phyloP scores from a whole-genome alignment of 1,284 basidiomycete genomes.

The Ceratobasidium sp. region DNA sequence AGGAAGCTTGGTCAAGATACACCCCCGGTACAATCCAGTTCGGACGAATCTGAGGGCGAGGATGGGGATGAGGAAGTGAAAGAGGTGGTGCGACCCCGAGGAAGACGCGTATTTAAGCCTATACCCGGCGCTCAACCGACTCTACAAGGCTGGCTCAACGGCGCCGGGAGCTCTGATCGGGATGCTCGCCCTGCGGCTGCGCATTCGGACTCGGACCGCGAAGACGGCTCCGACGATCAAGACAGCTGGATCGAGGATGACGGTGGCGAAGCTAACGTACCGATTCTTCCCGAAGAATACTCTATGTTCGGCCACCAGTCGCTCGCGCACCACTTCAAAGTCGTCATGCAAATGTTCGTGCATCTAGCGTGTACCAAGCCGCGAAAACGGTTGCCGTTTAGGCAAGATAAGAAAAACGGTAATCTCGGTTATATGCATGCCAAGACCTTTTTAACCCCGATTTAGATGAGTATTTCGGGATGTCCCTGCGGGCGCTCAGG shows the following conservation, averaged over 20 bases:
- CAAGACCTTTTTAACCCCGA: constrained; percentile 40
- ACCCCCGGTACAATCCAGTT: constrained; percentile 59
- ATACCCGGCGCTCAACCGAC: constrained; percentile 54
- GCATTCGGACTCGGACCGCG: constrained; percentile 53
- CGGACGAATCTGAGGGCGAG: constrained; percentile 54
- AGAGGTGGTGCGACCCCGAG: constrained; percentile 50
- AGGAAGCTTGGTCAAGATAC: constrained; percentile 65
- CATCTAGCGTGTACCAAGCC: constrained; percentile 76
- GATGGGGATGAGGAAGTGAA: constrained; percentile 57
- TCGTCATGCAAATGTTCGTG: constrained; percentile 75
- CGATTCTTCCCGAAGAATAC: constrained; percentile 77
- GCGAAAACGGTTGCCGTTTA: constrained; percentile 68
- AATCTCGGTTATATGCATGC: constrained; percentile 48
- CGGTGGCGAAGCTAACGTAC: constrained; percentile 56
- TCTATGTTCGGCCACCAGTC: constrained; percentile 73
- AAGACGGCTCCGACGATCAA: constrained; percentile 49
- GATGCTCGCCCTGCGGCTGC: constrained; percentile 43
- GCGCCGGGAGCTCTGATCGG: constrained; percentile 55
- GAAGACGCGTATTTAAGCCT: constrained; percentile 17
- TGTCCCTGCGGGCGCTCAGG: constrained; percentile 60
- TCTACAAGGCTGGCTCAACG: constrained; percentile 53
- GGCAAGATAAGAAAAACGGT: constrained; percentile 71
- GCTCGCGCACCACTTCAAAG: constrained; percentile 80
- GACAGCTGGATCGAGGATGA: constrained; percentile 81
- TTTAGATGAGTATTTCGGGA: constrained; percentile 54